phyloP scores from a whole-genome alignment of 73 alveolate genomes.

The Paramecium octaurelia region DNA sequence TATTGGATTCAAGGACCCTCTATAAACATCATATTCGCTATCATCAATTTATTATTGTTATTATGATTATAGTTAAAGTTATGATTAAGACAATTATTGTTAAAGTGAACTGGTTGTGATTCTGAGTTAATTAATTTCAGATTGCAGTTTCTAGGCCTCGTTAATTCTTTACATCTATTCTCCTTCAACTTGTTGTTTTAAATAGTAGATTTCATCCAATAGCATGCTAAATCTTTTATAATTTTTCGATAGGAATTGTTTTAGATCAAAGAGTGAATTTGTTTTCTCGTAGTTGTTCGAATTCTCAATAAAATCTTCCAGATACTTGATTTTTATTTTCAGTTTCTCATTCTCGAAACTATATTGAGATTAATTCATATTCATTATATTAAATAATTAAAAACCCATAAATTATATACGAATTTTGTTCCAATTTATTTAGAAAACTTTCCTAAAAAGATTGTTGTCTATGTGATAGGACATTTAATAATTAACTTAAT shows the following conservation, averaged over 20 bases:
- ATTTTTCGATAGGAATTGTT: constrained; percentile 20
- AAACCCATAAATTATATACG: background rate
- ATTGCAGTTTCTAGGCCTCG: background rate
- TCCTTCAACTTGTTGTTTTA: background rate
- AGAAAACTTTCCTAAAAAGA: background rate
- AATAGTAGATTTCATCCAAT: constrained; percentile 37
- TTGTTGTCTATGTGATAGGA: constrained; percentile 54
- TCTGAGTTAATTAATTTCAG: background rate
- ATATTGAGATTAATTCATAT: background rate
- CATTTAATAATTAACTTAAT: constrained; percentile 1
- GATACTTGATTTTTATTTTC: constrained; percentile 2
- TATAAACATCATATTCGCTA: background rate
- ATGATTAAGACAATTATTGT: background rate
- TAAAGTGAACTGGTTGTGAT: background rate
- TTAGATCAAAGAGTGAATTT: background rate
- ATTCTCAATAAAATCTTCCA: constrained; percentile 21
- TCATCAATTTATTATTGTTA: background rate
- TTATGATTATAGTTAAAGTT: background rate
- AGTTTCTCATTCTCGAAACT: constrained; percentile 33
- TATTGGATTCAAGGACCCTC: background rate
- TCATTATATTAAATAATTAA: background rate
- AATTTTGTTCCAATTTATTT: background rate
- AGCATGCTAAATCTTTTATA: constrained; percentile 37
- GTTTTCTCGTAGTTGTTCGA: background rate
- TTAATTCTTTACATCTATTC: background rate